These are phyloP conservation scores for Ceratonia siliqua DNA, from an alignment of 306 rosid genomes.

Conservation along the genomic window DNA sequence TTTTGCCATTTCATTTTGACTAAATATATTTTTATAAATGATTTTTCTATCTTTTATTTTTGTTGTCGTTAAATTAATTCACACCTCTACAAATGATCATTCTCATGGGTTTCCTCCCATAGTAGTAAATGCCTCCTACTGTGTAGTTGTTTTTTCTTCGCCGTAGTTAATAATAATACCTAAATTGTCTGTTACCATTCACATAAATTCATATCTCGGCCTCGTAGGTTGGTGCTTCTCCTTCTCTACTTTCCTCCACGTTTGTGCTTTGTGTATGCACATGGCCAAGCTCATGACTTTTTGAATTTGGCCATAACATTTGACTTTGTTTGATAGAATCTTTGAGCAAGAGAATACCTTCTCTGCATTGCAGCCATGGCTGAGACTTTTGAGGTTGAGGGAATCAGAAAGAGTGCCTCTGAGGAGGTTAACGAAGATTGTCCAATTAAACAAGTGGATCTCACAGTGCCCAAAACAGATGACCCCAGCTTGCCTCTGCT, in stretches of 20 bases:
- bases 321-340: background rate
- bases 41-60: no score
- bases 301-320: background rate
- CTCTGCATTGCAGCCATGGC: background rate
- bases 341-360: no score
- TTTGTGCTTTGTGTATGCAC: background rate
- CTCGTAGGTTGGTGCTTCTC: background rate
- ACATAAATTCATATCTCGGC: background rate
- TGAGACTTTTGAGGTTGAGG: background rate
- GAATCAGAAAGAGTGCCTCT: background rate
- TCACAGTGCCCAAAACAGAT: conserved; percentile 63
- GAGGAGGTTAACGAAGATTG: conserved; percentile 37
- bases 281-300: background rate
- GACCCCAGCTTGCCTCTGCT: conserved; percentile 52
- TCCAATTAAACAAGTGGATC: conserved; percentile 49
- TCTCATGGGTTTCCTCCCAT: no score
- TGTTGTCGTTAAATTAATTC: no score
- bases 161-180: no score
- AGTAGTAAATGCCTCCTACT: no score
- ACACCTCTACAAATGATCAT: no score
- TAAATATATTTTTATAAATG: no score
- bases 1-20: no score
- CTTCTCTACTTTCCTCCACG: background rate
- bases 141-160: no score
- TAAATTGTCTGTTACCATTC: background rate